A percentile compares a stretch with the other conserved stretches of the same genome.
Conservation (phyloP, 2,329 filamentous ascomycete species). For the Sporothrix pseudoabietina region DNA sequence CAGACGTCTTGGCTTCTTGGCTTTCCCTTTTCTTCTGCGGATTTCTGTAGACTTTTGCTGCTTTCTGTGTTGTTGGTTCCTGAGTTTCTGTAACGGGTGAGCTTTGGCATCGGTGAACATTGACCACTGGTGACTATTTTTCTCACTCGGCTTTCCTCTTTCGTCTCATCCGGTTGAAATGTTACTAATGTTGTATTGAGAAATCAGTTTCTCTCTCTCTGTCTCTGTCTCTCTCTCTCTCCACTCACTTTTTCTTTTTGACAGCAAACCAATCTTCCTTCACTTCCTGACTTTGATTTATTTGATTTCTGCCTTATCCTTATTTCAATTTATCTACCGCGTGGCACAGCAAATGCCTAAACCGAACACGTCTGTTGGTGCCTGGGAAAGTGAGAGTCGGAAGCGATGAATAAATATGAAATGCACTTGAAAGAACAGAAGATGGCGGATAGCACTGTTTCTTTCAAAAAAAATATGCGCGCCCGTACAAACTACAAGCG, state of each 20-base stretch:
- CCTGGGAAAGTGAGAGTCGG: background rate
- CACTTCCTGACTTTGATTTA: too few relatives aligned
- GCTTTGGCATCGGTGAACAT: background rate
- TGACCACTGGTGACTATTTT: background rate
- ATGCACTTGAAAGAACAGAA: background rate
- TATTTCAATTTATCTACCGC: background rate
- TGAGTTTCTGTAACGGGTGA: background rate
- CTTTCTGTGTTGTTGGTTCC: too few relatives aligned
- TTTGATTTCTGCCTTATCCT: background rate
- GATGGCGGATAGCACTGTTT: background rate
- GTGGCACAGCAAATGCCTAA: background rate
- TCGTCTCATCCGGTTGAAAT: background rate
- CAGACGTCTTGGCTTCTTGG: constrained; percentile 9
- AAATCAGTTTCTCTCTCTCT: background rate
- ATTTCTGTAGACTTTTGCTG: too few relatives aligned
- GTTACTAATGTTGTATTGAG: background rate
- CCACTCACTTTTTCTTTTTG: background rate
- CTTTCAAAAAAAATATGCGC: background rate
- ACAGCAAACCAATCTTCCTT: background rate
- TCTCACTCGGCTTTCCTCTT: background rate
- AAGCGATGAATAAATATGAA: background rate
- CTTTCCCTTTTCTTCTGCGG: background rate
- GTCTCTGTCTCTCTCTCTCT: background rate
- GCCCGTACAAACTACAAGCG: background rate
- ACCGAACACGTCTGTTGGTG: background rate